A percentile compares a stretch with the other conserved stretches of the same genome.
phyloP scores from a whole-genome alignment of 345 rosid species.

The Erodium maritimum region DNA sequence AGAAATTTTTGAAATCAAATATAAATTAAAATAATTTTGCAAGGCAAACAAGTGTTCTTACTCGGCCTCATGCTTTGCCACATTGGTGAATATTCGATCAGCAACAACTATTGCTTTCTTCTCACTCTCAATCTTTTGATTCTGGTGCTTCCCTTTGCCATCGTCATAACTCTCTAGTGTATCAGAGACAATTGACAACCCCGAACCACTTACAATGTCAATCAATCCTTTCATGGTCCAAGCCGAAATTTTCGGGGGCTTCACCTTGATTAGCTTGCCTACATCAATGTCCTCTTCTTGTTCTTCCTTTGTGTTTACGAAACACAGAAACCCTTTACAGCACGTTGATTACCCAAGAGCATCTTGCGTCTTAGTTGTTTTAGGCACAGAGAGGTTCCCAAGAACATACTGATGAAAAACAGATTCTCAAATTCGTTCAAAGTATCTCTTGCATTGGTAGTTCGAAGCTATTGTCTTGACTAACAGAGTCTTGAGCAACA shows the following conservation, averaged over 20 bases:
- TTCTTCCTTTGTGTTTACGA: background rate
- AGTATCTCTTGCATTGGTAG: constrained; percentile 2
- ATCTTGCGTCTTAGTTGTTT: background rate
- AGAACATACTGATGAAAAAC: constrained; percentile 2
- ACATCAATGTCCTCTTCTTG: constrained; percentile 28
- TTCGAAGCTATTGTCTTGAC: background rate
- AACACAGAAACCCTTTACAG: background rate
- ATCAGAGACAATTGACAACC: constrained; percentile 15
- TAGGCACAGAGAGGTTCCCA: constrained; percentile 2
- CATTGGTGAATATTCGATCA: constrained; percentile 25
- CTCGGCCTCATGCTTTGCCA: constrained; percentile 24
- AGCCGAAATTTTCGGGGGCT: constrained; percentile 23
- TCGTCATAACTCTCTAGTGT: constrained; percentile 11
- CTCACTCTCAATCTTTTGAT: constrained; percentile 21
- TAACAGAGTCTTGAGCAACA: constrained; percentile 1
- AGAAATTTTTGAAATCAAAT: background rate
- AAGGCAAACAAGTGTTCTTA: constrained; percentile 2
- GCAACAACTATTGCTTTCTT: constrained; percentile 28
- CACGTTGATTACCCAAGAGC: background rate
- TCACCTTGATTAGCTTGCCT: constrained; percentile 24
- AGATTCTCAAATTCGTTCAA: constrained; percentile 7
- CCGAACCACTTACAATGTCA: constrained; percentile 14
- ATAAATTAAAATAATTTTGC: background rate
- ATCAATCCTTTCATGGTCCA: constrained; percentile 35
- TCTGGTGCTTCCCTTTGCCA: constrained; percentile 14